phyloP scores from a whole-genome alignment of 1,284 basidiomycete genomes.

The Sporisorium scitamineum region DNA sequence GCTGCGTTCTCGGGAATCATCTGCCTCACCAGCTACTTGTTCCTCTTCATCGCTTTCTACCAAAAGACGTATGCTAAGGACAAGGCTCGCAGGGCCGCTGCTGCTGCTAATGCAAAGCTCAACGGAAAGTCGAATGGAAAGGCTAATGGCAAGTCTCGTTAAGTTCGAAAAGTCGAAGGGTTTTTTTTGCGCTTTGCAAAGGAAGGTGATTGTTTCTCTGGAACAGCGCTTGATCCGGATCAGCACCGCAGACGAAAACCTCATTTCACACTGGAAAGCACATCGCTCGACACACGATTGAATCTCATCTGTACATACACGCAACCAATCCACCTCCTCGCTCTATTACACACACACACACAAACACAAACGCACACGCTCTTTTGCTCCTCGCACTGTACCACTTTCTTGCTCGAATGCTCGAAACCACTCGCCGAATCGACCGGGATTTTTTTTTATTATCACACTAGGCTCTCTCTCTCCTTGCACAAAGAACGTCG shows the following conservation, averaged over 20 bases:
- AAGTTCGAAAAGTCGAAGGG: neutral
- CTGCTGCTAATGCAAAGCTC: constrained; percentile 29
- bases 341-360: neutral
- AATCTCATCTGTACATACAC: neutral
- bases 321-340: neutral
- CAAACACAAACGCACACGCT: neutral
- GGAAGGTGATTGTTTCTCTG: no score
- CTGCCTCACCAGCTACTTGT: constrained; percentile 83
- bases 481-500: no score
- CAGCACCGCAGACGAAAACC: neutral
- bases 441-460: neutral
- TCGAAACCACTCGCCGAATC: neutral
- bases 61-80: constrained; percentile 67
- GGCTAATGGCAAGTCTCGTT: constrained; percentile 13
- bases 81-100: constrained; percentile 31
- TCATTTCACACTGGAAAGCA: neutral
- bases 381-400: neutral
- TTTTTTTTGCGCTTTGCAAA: no score
- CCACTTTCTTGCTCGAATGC: neutral
- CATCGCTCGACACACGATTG: neutral
- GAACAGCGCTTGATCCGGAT: neutral
- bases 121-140: constrained; percentile 32
- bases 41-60: constrained; percentile 70
- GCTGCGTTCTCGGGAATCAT: constrained; percentile 90
- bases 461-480: no score